Base-by-base conservation (phyloP, 495 filamentous ascomycete genomes). In the Penicilliopsis zonata region DNA sequence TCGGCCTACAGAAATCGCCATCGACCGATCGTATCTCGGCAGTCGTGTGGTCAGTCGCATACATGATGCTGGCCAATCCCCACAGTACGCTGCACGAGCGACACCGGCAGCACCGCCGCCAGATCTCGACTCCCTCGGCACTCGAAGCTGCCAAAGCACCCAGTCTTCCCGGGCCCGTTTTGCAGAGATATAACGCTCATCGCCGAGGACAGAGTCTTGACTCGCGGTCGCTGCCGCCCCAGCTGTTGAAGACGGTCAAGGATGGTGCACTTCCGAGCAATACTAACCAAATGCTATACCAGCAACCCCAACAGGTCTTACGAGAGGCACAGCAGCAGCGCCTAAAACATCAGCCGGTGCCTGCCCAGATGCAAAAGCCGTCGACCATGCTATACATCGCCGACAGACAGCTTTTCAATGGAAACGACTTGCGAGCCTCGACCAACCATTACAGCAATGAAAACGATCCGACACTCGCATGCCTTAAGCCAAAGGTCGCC, bases 161-260 rank as follows among this genome's bases (percentile, higher is more conserved):
- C 30, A 68, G 61, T 56, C 65, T 79, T 46, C 67, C 72, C 41
- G 67, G 65, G 38, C 69, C 71, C 39, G 59, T 51, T 38, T 50
- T 61, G 47, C 69, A 67, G 38, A 59, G 57, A 41, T 55, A 52
- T 38, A 57, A 58, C 47, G 61, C 67, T 50, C 80, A 87, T 52
- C 57, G 81, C 56, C 72, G 82, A 54, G 82, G 82, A 46, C 76
- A 82, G 60, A 86, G 80, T 56, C 61, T 90, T 36, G 82, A 86
- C 61, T 74, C 75, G 36, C 64, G 72, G 38, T 55, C 52, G 32
- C 55, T 67, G 53, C 61, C 68, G 63, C 55, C 52, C 53, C 59
- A 57, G 47, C 59, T 46, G 52, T 39, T 50, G 51, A 42, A 59
- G 53, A 42, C 46, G 50, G 30, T 42, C 51, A 52, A 64, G 51